Percentiles rank a stretch among this genome's conserved stretches.
Conservation (phyloP, 2,329 filamentous ascomycete genomes). For the Karstenula rhodostoma region DNA sequence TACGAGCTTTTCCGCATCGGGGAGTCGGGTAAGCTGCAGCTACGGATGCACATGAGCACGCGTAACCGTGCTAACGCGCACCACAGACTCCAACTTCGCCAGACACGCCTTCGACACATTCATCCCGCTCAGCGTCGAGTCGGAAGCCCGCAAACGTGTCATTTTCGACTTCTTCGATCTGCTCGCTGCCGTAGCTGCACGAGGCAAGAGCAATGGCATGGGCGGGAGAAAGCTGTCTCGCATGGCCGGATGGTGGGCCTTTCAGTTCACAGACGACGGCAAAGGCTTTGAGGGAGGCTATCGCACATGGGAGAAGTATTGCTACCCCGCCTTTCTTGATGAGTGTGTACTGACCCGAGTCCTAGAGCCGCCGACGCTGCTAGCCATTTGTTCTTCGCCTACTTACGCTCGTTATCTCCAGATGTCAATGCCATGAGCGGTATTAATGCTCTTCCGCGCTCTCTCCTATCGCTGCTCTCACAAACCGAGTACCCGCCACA, state of each 20-base stretch:
- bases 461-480: constrained; percentile 86
- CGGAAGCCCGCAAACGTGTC: constrained; percentile 82
- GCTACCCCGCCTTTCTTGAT: constrained; percentile 12
- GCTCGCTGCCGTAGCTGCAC: constrained; percentile 86
- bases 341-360: constrained; percentile 37
- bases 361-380: constrained; percentile 89
- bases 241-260: constrained; percentile 98
- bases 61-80: constrained; percentile 27
- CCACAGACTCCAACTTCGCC: constrained; percentile 85
- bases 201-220: constrained; percentile 91
- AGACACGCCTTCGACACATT: constrained; percentile 96
- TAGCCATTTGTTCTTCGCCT: constrained; percentile 97
- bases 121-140: constrained; percentile 91
- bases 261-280: constrained; percentile 85
- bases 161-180: constrained; percentile 98
- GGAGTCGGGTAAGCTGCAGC: constrained; percentile 74
- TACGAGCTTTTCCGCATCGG: constrained; percentile 96
- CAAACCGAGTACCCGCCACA: constrained; percentile 95
- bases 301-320: constrained; percentile 82
- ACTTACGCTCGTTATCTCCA: constrained; percentile 88
- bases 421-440: constrained; percentile 74
- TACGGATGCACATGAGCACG: constrained; percentile 17
- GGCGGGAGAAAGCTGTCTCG: constrained; percentile 92
- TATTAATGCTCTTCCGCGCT: constrained; percentile 87
- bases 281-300: constrained; percentile 97